A percentile compares a stretch with the other conserved stretches of the same genome.
Evolutionary conservation across 1,284 basidiomycete species (phyloP).

Genomic region (Thecaphora thlaspeos): DNA sequence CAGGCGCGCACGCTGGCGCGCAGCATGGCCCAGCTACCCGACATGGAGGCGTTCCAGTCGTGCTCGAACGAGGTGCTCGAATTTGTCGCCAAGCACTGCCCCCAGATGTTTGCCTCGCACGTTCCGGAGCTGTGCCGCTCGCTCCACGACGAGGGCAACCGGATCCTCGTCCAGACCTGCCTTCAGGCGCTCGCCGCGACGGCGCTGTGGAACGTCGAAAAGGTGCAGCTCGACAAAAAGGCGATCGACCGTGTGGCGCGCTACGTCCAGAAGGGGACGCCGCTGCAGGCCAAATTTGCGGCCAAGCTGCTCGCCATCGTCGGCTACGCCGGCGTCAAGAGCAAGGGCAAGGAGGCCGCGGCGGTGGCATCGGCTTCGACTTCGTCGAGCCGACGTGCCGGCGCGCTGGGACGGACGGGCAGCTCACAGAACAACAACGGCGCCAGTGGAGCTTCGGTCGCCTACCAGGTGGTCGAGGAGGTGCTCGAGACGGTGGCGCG

Average conservation of each 20-base stretch:
- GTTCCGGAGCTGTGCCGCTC: constrained; percentile 72
- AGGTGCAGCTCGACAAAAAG: constrained; percentile 42
- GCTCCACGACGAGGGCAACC: constrained; percentile 66
- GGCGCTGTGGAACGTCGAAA: constrained; percentile 18
- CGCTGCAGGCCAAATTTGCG: constrained; percentile 81
- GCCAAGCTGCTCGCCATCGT: constrained; percentile 69
- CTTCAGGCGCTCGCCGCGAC: constrained; percentile 26
- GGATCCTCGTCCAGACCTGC: constrained; percentile 65
- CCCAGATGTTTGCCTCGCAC: constrained; percentile 73
- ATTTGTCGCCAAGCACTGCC: constrained; percentile 75
- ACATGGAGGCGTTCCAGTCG: constrained; percentile 28
- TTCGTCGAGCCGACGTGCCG: too few species aligned
- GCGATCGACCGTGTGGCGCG: constrained; percentile 68
- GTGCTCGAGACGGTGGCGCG: constrained; percentile 65
- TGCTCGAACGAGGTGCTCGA: constrained; percentile 58
- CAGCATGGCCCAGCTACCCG: constrained; percentile 8
- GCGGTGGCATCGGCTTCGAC: too few species aligned
- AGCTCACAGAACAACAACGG: neutral
- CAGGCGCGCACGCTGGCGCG: neutral
- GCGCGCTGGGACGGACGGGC: too few species aligned
- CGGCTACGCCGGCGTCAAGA: neutral
- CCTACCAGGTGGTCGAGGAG: constrained; percentile 36
- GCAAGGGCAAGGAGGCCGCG: neutral
- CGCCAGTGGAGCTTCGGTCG: constrained; percentile 1
- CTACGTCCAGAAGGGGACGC: constrained; percentile 67